Evolutionary conservation across 2,329 filamentous ascomycete species (phyloP).

Genomic region (Magnaporthiopsis rhizophila): DNA sequence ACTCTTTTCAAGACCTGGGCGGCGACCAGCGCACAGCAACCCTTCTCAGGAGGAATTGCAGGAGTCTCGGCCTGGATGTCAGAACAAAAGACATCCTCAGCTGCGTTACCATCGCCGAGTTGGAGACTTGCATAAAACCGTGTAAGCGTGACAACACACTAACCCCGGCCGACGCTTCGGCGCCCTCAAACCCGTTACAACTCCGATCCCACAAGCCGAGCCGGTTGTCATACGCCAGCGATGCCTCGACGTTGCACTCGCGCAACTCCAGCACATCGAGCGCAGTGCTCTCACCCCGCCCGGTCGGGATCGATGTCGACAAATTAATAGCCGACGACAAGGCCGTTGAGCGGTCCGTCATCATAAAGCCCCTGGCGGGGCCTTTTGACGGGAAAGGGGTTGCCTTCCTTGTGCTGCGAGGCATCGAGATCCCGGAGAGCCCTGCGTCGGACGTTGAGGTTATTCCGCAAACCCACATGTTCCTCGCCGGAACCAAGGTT

Average conservation of each 20-base stretch:
- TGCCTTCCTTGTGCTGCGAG: slow-evolving; percentile 33
- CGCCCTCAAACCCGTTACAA: slow-evolving; percentile 18
- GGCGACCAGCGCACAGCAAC: slow-evolving; percentile 28
- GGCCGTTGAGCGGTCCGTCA: slow-evolving; percentile 31
- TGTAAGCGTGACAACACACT: slow-evolving; percentile 13
- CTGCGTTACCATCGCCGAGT: slow-evolving; percentile 35
- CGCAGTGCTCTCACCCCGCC: slow-evolving; percentile 5
- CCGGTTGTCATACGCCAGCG: slow-evolving; percentile 13
- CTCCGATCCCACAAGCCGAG: slow-evolving; percentile 15
- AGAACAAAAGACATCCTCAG: slow-evolving; percentile 32
- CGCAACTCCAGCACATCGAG: slow-evolving; percentile 15
- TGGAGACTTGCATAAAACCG: slow-evolving; percentile 32
- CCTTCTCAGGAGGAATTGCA: slow-evolving; percentile 25
- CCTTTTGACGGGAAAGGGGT: slow-evolving; percentile 41
- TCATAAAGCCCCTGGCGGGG: slow-evolving; percentile 40
- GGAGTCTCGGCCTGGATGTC: slow-evolving; percentile 26
- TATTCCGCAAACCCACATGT: slow-evolving; percentile 27
- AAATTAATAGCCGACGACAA: slow-evolving; percentile 25
- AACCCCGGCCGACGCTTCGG: slow-evolving; percentile 12
- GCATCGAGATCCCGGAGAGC: slow-evolving; percentile 19
- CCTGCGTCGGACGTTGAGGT: slow-evolving; percentile 27
- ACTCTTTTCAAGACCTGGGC: slow-evolving; percentile 37
- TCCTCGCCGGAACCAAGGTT: slow-evolving; percentile 33
- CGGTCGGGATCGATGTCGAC: slow-evolving; percentile 12
- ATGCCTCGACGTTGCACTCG: slow-evolving; percentile 13